phyloP scores from a whole-genome alignment of 805 yeast species.

The Blastobotrys mokoenaii region DNA sequence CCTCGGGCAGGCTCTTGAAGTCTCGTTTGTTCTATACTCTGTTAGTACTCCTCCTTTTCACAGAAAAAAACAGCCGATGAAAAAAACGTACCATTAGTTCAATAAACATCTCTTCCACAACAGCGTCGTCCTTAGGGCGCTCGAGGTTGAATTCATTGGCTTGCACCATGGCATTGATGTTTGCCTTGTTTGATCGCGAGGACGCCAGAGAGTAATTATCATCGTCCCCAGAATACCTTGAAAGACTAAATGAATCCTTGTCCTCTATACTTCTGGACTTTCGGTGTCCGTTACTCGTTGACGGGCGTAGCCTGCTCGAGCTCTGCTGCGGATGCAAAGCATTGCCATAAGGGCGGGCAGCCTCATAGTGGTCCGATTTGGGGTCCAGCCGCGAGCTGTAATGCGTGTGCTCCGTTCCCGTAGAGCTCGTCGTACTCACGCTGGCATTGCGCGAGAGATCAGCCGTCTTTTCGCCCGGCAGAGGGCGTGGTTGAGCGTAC shows the following conservation, averaged over 20 bases:
- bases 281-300: conserved; percentile 1
- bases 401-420: background rate
- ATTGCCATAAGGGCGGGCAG: background rate
- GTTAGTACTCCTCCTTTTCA: conserved; percentile 1
- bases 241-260: background rate
- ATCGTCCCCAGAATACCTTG: conserved; percentile 9
- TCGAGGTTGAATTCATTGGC: conserved; percentile 40
- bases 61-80: background rate
- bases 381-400: background rate
- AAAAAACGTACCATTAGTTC: conserved; percentile 55
- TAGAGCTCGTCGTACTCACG: background rate
- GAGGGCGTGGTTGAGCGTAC: background rate
- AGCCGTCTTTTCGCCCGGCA: too few relatives aligned
- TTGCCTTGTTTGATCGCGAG: conserved; percentile 3
- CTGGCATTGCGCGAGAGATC: too few relatives aligned
- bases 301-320: too few relatives aligned
- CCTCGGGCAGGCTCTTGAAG: conserved; percentile 57
- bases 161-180: conserved; percentile 5
- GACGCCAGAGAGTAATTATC: conserved; percentile 10
- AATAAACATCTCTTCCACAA: conserved; percentile 64
- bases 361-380: background rate
- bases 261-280: conserved; percentile 3
- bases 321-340: background rate
- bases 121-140: conserved; percentile 56
- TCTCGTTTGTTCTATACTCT: conserved; percentile 45